Conservation (phyloP, 306 rosid species). For the Aeschynomene evenia region DNA sequence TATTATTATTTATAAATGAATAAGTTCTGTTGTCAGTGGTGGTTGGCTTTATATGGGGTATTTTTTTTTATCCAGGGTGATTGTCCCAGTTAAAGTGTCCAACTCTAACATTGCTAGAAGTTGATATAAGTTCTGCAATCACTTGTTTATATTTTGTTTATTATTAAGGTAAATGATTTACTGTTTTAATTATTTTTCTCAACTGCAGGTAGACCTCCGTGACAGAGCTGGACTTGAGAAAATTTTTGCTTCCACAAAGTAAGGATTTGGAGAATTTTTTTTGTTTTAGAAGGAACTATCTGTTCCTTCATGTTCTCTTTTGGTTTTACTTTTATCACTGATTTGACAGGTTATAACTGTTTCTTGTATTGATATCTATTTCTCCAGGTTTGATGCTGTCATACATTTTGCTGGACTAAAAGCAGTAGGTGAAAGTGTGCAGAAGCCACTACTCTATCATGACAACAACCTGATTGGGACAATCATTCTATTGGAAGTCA, state of each 20-base stretch:
- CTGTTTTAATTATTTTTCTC: constrained; percentile 26
- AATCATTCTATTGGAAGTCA: constrained; percentile 78
- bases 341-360: neutral
- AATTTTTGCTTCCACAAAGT: constrained; percentile 66
- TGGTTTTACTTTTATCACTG: neutral
- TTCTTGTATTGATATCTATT: neutral
- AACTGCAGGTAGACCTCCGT: constrained; percentile 76
- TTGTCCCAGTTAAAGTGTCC: neutral
- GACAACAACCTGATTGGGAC: constrained; percentile 93
- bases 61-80: neutral
- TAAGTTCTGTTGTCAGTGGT: neutral
- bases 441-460: constrained; percentile 70
- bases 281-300: neutral
- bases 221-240: constrained; percentile 65
- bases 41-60: neutral
- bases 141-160: neutral
- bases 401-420: constrained; percentile 96
- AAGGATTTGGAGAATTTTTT: constrained; percentile 34
- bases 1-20: neutral
- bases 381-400: constrained; percentile 83
- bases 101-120: neutral
- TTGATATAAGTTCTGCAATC: neutral
- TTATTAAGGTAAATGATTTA: neutral
- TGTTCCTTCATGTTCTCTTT: constrained; percentile 9
- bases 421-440: constrained; percentile 97